A percentile compares a stretch with the other conserved stretches of the same genome.
Evolutionary conservation across 805 yeast species (phyloP).

Genomic region (Pichia deserticola): DNA sequence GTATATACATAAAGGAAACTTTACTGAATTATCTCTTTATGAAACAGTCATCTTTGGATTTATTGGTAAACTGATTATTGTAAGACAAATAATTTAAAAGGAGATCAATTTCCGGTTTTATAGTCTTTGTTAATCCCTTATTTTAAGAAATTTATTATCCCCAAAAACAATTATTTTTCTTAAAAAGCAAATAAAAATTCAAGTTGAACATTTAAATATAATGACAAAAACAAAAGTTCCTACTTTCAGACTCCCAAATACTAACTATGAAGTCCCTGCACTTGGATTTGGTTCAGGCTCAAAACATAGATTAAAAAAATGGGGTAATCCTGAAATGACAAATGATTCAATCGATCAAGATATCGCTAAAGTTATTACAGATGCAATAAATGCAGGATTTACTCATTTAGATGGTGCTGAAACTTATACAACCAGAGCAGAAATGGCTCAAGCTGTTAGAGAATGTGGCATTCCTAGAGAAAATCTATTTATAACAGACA

Average conservation of each 20-base stretch:
- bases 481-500: slow-evolving; percentile 53
- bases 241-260: slow-evolving; percentile 20
- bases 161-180: too few species aligned
- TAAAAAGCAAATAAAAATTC: too few species aligned
- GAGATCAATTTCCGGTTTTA: too few species aligned
- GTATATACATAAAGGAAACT: too few species aligned
- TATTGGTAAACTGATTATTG: too few species aligned
- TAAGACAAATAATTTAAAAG: too few species aligned
- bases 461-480: slow-evolving; percentile 38
- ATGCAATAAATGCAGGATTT: slow-evolving; percentile 46
- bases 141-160: too few species aligned
- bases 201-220: too few species aligned
- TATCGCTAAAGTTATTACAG: slow-evolving; percentile 37
- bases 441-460: slow-evolving; percentile 48
- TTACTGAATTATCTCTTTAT: too few species aligned
- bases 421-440: slow-evolving; percentile 52
- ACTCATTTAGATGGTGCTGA: slow-evolving; percentile 65
- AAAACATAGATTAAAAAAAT: slow-evolving; percentile 39
- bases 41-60: too few species aligned
- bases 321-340: slow-evolving; percentile 18
- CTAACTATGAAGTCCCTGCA: slow-evolving; percentile 31
- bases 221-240: slow-evolving; percentile 9
- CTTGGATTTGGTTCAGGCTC: slow-evolving; percentile 54
- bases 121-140: too few species aligned
- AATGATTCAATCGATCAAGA: slow-evolving; percentile 26